Evolutionary conservation across 371 early-diverging fungal genomes (phyloP).

Genomic region (Lichtheimia hyalospora): DNA sequence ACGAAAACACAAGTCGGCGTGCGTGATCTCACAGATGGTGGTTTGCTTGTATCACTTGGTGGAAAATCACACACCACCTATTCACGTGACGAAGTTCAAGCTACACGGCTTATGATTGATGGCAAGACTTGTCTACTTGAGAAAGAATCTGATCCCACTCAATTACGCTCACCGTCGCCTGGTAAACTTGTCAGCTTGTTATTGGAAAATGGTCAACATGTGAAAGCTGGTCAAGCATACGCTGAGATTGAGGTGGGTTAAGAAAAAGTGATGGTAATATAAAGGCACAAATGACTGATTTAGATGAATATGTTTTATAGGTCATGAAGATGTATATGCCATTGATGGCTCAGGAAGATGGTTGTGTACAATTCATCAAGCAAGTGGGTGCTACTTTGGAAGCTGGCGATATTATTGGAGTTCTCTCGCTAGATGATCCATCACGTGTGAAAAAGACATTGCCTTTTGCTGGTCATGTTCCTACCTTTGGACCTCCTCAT

Average conservation of each 20-base stretch:
- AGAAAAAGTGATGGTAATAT: background rate
- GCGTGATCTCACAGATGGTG: conserved; percentile 88
- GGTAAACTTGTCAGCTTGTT: conserved; percentile 95
- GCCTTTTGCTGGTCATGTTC: conserved; percentile 86
- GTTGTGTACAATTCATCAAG: conserved; percentile 86
- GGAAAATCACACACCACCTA: conserved; percentile 91
- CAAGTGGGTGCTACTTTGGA: conserved; percentile 87
- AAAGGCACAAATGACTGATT: conserved; percentile 1
- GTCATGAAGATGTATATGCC: conserved; percentile 99
- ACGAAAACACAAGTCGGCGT: conserved; percentile 82
- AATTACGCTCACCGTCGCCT: conserved; percentile 93
- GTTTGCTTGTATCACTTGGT: conserved; percentile 86
- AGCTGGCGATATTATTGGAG: conserved; percentile 93
- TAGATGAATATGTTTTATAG: conserved; percentile 27
- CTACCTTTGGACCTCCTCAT: conserved; percentile 75
- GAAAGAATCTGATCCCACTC: conserved; percentile 94
- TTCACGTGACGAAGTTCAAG: conserved; percentile 86
- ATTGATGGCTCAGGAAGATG: conserved; percentile 87
- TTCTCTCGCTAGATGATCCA: conserved; percentile 91
- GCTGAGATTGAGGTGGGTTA: conserved; percentile 91
- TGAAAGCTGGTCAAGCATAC: conserved; percentile 88
- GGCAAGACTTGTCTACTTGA: conserved; percentile 91
- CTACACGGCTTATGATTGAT: conserved; percentile 86
- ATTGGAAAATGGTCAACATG: conserved; percentile 89
- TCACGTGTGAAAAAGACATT: conserved; percentile 87